Evolutionary conservation across 2,329 filamentous ascomycete genomes (phyloP).

Genomic region (Chrysoporthe deuterocubensis): DNA sequence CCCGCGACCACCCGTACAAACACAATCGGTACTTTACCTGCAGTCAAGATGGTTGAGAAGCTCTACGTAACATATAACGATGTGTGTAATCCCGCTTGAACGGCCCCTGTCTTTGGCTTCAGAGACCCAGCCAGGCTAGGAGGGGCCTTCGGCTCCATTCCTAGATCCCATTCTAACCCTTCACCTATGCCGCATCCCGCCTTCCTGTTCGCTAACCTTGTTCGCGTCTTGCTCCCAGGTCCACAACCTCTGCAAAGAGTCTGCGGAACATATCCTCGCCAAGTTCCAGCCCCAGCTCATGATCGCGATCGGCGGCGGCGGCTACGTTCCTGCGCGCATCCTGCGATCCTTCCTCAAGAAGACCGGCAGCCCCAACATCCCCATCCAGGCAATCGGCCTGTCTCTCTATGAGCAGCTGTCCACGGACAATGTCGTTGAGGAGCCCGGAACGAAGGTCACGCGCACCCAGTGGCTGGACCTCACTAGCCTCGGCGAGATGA

Average conservation of each 20-base stretch:
- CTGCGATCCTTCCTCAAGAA: slow-evolving; percentile 96
- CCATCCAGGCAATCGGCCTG: slow-evolving; percentile 97
- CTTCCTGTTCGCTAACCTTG: slow-evolving; percentile 21
- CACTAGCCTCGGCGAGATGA: slow-evolving; percentile 78
- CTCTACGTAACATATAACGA: slow-evolving; percentile 91
- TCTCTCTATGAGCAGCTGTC: slow-evolving; percentile 90
- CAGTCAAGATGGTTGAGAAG: slow-evolving; percentile 75
- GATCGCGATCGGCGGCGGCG: slow-evolving; percentile 97
- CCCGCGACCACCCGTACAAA: slow-evolving; percentile 19
- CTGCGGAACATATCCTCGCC: slow-evolving; percentile 79
- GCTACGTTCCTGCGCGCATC: slow-evolving; percentile 96
- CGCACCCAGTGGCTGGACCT: slow-evolving; percentile 98
- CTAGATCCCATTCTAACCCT: not conserved
- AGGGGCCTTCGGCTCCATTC: not conserved
- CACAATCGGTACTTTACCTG: not conserved
- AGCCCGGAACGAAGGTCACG: slow-evolving; percentile 89
- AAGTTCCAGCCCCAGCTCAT: slow-evolving; percentile 93
- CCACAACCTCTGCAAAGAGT: slow-evolving; percentile 93
- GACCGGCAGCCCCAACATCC: slow-evolving; percentile 87
- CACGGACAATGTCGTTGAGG: slow-evolving; percentile 64
- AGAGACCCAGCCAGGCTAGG: not conserved
- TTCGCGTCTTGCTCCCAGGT: slow-evolving; percentile 60
- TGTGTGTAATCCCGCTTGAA: slow-evolving; percentile 55
- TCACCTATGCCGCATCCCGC: not conserved
- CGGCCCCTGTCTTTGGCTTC: not conserved